A percentile compares a stretch with the other conserved stretches of the same genome.
phyloP scores from a whole-genome alignment of 2,329 filamentous ascomycete genomes.

The Xylaria sp. region DNA sequence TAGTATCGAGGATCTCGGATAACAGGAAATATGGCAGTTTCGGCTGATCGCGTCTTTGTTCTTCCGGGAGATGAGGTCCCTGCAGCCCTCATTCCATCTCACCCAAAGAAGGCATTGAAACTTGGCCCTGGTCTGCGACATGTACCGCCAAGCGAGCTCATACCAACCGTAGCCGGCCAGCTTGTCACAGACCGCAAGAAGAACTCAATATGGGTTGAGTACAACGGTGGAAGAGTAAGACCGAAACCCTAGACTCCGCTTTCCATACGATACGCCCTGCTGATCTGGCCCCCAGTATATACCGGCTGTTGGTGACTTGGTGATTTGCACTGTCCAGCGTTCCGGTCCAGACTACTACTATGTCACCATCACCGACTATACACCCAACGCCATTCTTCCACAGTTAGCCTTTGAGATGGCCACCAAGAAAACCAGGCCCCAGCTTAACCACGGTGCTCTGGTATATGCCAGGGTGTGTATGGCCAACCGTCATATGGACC shows the following conservation, averaged over 20 bases:
- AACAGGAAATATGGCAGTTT: conserved; percentile 54
- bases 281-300: conserved; percentile 66
- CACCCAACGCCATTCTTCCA: conserved; percentile 71
- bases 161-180: conserved; percentile 70
- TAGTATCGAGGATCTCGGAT: too few relatives aligned
- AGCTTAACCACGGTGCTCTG: conserved; percentile 74
- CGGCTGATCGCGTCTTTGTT: conserved; percentile 64
- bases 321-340: conserved; percentile 85
- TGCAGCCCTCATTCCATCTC: conserved; percentile 67
- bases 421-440: conserved; percentile 87
- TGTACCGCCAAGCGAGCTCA: conserved; percentile 75
- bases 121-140: conserved; percentile 85
- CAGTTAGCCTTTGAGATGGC: conserved; percentile 93
- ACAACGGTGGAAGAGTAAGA: conserved; percentile 69
- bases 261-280: conserved; percentile 1
- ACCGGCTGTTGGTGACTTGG: conserved; percentile 79
- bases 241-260: conserved; percentile 38
- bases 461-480: conserved; percentile 87
- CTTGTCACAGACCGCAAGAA: conserved; percentile 73
- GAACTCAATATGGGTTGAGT: conserved; percentile 80
- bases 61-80: conserved; percentile 83
- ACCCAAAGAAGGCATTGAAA: conserved; percentile 73
- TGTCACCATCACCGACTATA: conserved; percentile 73
- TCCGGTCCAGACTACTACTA: conserved; percentile 78
- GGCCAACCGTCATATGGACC: conserved; percentile 81